phyloP scores from a whole-genome alignment of 1,284 basidiomycete genomes.

The Cerrena zonata region DNA sequence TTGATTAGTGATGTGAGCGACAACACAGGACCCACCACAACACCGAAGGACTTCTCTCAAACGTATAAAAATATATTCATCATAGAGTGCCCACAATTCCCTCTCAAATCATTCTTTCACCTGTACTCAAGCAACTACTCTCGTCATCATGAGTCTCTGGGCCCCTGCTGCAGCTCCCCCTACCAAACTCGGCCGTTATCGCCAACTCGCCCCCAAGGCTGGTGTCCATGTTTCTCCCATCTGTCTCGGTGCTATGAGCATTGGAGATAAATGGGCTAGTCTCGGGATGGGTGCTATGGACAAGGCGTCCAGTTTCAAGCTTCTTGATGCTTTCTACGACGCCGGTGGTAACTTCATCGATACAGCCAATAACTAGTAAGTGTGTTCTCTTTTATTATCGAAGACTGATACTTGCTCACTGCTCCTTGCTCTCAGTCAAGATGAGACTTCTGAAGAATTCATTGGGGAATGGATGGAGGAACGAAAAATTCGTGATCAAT shows the following conservation, averaged over 20 bases:
- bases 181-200: slow-evolving; percentile 38
- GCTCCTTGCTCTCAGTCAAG: slow-evolving; percentile 7
- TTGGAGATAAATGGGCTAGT: slow-evolving; percentile 38
- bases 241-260: slow-evolving; percentile 44
- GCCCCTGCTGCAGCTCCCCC: slow-evolving; percentile 13
- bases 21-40: too few species aligned
- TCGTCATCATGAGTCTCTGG: background rate
- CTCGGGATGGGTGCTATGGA: slow-evolving; percentile 32
- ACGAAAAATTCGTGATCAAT: slow-evolving; percentile 13
- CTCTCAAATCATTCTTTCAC: too few species aligned
- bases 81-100: too few species aligned
- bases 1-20: too few species aligned
- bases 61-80: too few species aligned
- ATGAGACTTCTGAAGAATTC: slow-evolving; percentile 15
- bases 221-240: too few species aligned
- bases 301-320: slow-evolving; percentile 33
- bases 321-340: too few species aligned
- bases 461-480: too few species aligned
- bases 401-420: too few species aligned
- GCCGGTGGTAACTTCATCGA: too few species aligned
- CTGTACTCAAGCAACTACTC: too few species aligned
- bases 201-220: slow-evolving; percentile 38
- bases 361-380: slow-evolving; percentile 47
- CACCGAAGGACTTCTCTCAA: too few species aligned
- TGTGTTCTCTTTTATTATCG: background rate